Conservation (phyloP, 345 rosid species). For the Salix viminalis region DNA sequence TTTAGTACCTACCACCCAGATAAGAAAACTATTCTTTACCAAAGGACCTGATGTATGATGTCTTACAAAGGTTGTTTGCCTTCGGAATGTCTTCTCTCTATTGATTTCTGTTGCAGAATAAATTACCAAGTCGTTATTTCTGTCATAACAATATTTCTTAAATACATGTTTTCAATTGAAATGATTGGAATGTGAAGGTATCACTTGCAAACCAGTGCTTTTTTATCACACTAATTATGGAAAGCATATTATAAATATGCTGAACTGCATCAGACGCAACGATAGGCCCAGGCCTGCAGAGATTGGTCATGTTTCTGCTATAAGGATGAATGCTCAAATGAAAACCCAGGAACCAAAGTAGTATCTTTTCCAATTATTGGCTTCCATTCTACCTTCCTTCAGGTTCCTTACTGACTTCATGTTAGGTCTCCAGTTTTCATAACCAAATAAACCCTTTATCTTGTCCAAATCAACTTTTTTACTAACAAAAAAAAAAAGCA, state of each 20-base stretch:
- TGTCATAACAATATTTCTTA: neutral
- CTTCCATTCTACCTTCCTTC: neutral
- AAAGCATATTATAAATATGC: neutral
- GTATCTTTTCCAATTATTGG: neutral
- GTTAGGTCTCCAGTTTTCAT: neutral
- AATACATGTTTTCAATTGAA: neutral
- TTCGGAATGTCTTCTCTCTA: constrained; percentile 45
- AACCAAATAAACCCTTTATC: neutral
- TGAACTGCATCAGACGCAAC: neutral
- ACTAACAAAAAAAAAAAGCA: neutral
- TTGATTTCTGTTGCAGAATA: constrained; percentile 45
- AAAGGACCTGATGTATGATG: constrained; percentile 56
- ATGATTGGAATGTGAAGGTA: constrained; percentile 1
- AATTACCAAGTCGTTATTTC: constrained; percentile 4
- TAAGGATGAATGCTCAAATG: too few relatives aligned
- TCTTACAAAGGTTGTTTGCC: constrained; percentile 80
- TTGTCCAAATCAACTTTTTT: neutral
- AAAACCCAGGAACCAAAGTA: too few relatives aligned
- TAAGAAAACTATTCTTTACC: constrained; percentile 49
- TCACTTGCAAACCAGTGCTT: neutral
- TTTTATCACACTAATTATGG: neutral
- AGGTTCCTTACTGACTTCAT: neutral
- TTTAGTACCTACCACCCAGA: constrained; percentile 70
- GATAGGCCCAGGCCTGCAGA: neutral
- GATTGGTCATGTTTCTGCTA: neutral